These are phyloP conservation scores for Colletotrichum sp. DNA, from an alignment of 2,329 filamentous ascomycete species.

Conservation along the genomic window DNA sequence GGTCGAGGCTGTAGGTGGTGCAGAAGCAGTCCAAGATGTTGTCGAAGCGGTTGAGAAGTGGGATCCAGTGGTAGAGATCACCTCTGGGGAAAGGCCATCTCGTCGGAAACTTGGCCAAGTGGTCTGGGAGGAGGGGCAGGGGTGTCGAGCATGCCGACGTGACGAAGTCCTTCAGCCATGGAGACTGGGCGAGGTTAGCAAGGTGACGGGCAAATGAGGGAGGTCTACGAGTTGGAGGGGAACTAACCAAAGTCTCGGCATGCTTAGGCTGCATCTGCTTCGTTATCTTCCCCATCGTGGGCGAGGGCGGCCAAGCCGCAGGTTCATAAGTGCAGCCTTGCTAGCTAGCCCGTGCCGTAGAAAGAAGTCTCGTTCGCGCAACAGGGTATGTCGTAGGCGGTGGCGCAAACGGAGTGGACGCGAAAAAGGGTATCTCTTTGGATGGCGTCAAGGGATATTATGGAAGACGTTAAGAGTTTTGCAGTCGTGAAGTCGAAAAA, in stretches of 20 bases:
- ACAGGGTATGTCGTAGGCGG: not conserved
- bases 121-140: conserved; percentile 76
- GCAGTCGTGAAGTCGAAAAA: not conserved
- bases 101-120: conserved; percentile 81
- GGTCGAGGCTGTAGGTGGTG: conserved; percentile 77
- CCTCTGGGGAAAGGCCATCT: conserved; percentile 96
- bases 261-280: conserved; percentile 72
- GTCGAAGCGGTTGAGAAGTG: conserved; percentile 92
- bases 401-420: conserved; percentile 13
- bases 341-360: conserved; percentile 15
- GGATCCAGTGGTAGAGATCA: conserved; percentile 98
- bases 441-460: not conserved
- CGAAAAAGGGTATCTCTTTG: not conserved
- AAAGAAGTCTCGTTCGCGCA: conserved; percentile 5
- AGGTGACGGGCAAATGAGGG: not conserved
- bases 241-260: conserved; percentile 68
- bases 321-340: conserved; percentile 32
- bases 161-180: conserved; percentile 85
- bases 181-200: conserved; percentile 65
- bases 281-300: conserved; percentile 72
- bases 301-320: conserved; percentile 64
- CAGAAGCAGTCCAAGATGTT: conserved; percentile 83
- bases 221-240: not conserved
- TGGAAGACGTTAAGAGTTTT: not conserved
- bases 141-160: conserved; percentile 70